Evolutionary conservation across 2,329 filamentous ascomycete species (phyloP), one percentile per base, ranked within the genome.

Genomic region (Xylaria sp.): DNA sequence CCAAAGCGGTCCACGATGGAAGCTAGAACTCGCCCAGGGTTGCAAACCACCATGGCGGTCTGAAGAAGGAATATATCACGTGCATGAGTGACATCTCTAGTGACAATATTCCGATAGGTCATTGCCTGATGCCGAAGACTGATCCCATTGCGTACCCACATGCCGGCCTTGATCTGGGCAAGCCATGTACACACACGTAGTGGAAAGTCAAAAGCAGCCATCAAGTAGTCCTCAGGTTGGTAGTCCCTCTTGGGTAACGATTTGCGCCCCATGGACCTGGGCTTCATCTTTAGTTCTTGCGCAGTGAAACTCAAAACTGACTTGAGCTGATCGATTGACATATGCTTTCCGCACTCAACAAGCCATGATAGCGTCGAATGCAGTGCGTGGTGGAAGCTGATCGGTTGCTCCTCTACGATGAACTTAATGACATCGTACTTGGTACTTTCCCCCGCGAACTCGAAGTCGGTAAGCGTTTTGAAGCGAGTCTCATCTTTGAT

Each of bases 131-230:
- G 96, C 46, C 95, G 90, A 60, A 99, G 87, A 75, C 95, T 98
- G 77, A 99, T 93, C 2, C 96, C 96, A 77, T 99, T 99, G 65
- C 96, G 90, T 71, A 99, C 95, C 96, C 97, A 99, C 90, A 98
- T 97, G 60, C 94, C 93, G 20, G 95, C 94, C 79, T 97, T 97
- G 89, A 99, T 98, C 82, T 99, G 97, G 6, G 96, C 93, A 38
- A 99, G 85, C 96, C 96, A 99, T 23, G 93, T 94, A 78, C 94
- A 97, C 0, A 98, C 94, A 61, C 97, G 88, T 4, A 99, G 84
- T 0, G 97, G 95, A 75, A 93, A 97, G 79, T 99, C 96, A 76
- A 99, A 97, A 60, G 94, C 89, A 1, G 92, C 91, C 79, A 97
- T 90, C 26, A 97, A 84, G 75, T 94, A 90, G 77, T 97, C 93